phyloP scores from a whole-genome alignment of 2,329 filamentous ascomycete species.

The Ophiostoma sp. region DNA sequence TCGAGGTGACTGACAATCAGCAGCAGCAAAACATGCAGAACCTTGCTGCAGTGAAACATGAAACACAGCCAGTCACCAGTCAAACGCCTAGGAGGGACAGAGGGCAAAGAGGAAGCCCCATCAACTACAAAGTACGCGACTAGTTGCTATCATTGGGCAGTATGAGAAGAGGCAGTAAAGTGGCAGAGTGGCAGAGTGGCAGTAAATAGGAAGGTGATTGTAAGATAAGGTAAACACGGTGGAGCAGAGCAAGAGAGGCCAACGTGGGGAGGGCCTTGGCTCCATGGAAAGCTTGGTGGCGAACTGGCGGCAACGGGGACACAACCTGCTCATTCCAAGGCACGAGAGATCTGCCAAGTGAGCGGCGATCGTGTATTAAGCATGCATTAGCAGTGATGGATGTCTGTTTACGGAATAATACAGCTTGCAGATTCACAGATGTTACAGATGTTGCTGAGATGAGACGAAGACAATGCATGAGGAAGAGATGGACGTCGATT shows the following conservation, averaged over 20 bases:
- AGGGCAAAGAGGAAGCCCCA: neutral
- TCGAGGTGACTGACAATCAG: neutral
- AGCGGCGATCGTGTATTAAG: neutral
- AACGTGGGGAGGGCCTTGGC: too few relatives aligned
- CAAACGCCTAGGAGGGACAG: neutral
- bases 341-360: neutral
- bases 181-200: neutral
- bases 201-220: neutral
- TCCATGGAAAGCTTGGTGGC: too few relatives aligned
- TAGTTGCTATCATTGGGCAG: neutral
- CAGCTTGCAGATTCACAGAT: too few relatives aligned
- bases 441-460: too few relatives aligned
- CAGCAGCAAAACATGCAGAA: slow-evolving; percentile 1
- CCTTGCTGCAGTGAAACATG: slow-evolving; percentile 7
- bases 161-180: neutral
- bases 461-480: too few relatives aligned
- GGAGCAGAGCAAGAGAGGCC: neutral
- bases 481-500: too few relatives aligned
- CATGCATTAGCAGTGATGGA: too few relatives aligned
- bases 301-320: neutral
- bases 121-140: too few relatives aligned
- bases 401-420: too few relatives aligned
- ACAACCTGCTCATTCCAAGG: slow-evolving; percentile 8
- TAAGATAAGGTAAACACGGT: neutral
- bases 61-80: neutral